Percentiles rank a stretch among this genome's conserved stretches.
Evolutionary conservation across 2,329 filamentous ascomycete species (phyloP).

Genomic region (Trichoderma sp.): DNA sequence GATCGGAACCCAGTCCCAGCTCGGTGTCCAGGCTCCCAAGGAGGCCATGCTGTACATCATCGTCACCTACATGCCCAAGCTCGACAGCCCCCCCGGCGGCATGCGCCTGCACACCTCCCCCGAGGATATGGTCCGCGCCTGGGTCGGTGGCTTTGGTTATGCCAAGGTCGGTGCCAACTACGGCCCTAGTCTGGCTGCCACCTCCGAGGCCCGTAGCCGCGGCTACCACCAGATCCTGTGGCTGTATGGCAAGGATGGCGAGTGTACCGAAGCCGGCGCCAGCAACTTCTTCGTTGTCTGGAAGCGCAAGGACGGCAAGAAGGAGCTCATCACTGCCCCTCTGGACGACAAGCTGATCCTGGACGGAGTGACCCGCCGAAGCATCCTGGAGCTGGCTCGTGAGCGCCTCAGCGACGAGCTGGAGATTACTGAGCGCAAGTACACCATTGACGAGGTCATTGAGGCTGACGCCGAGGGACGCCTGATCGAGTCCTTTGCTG

Average conservation of each 20-base stretch:
- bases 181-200: slow-evolving; percentile 77
- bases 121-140: slow-evolving; percentile 83
- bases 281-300: slow-evolving; percentile 90
- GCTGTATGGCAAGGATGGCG: slow-evolving; percentile 75
- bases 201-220: slow-evolving; percentile 66
- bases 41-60: slow-evolving; percentile 91
- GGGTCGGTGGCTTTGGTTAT: slow-evolving; percentile 89
- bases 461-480: slow-evolving; percentile 72
- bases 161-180: slow-evolving; percentile 95
- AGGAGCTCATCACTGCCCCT: slow-evolving; percentile 76
- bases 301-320: slow-evolving; percentile 52
- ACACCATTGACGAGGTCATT: slow-evolving; percentile 75
- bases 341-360: slow-evolving; percentile 81
- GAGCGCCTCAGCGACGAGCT: slow-evolving; percentile 58
- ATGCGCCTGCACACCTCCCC: slow-evolving; percentile 75
- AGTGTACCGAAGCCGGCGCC: slow-evolving; percentile 87
- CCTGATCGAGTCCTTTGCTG: slow-evolving; percentile 79
- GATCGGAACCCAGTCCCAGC: slow-evolving; percentile 76
- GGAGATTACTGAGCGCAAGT: slow-evolving; percentile 77
- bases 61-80: slow-evolving; percentile 57
- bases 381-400: slow-evolving; percentile 69
- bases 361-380: slow-evolving; percentile 82
- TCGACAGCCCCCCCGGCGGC: slow-evolving; percentile 53
- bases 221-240: slow-evolving; percentile 93
- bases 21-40: slow-evolving; percentile 76